Evolutionary conservation across 441 rosid genomes (phyloP), one percentile per base, ranked within the genome.

Genomic region (Gossypium lobatum): DNA sequence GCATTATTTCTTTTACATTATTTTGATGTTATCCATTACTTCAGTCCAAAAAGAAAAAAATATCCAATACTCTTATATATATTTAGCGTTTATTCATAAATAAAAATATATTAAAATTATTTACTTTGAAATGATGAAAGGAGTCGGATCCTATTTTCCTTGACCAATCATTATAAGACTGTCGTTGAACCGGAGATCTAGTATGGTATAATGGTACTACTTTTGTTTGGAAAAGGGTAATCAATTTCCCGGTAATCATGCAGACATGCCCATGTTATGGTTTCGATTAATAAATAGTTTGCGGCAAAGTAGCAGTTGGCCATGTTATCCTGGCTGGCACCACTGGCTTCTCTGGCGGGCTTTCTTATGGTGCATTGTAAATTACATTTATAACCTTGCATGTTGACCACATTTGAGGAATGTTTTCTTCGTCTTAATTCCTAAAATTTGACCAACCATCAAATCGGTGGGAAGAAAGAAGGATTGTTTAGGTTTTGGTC

Each of bases 201-300:
- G 53, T 52, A 11, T 50, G 17, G 6, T 7, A 37, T 7, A 37
- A 37, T 37, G 13, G 9, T 34, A 39, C 7, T 76, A 13, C 20
- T 17, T 48, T 20, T 55, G 11, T 73, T 16, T 39, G 54, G 25
- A 14, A 25, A 72, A 53, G 68, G 75, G 74, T 58, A 63, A 63
- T 63, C 28, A 23, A 55, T 55, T 54, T 55, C 26, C 14, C 8
- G 72, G 63, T 17, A 46, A 77, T 52, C 62, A 9, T 16, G 48
- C 25, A 34, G 75, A 69, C 74, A 55, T 14, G 50, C 63, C 72
- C 78, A 76, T 63, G 76, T 78, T 72, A 60, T 50, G 63, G 42
- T 14, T 48, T 60, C n/a, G 84, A 75, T 26, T 26, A 58, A 26
- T 64, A 20, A 52, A 57, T 70, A 42, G 16, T 57, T 53, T 74